Evolutionary conservation across 1,284 basidiomycete genomes (phyloP), one percentile per base, ranked within the genome.

Genomic region (Ceratobasidium sp.): DNA sequence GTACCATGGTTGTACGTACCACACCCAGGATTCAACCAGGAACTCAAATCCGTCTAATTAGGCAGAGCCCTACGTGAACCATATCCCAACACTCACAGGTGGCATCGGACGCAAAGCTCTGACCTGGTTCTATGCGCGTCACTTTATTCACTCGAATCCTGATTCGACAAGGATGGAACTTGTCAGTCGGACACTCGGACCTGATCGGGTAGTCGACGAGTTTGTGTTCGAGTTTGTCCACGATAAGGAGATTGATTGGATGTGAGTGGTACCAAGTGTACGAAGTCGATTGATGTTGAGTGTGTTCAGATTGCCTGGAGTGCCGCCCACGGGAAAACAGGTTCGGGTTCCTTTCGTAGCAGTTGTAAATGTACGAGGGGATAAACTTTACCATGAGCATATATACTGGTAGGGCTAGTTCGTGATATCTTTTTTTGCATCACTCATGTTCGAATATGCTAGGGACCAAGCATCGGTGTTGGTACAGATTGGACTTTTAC

Each of bases 291-390:
- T n/a, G n/a, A n/a, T n/a, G n/a, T n/a, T n/a, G n/a, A n/a, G n/a
- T 3, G 52, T 30, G 42, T 44, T 5, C 14, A 66, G 60, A 50
- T 77, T 84, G 19, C 83, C 83, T 4, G 80, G 81, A 1, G 78
- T 85, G 7, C 83, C 83, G 7, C 80, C 84, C 0, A 83, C 81
- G 1, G 80, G 80, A 13, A 81, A 79, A 72, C 79, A 80, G 58
- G 72, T 85, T 27, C 72, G 77, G 4, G 79, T 86, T 33, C 84
- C 84, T 0, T 82, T 85, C 80, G 77, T 83, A 33, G 82, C 81
- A 1, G 81, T 86, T 7, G 82, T 86, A 41, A 84, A 83, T 70
- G 78, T 85, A 52, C 79, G 84, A 42, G 84, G 84, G 1, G 84
- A 86, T 72, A 76, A 84, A 19, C 70, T 78, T 46, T 76, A 75